Percentiles rank a stretch among this genome's conserved stretches.
Conservation (phyloP, 1,284 basidiomycete species). For the Irpex lacteus region DNA sequence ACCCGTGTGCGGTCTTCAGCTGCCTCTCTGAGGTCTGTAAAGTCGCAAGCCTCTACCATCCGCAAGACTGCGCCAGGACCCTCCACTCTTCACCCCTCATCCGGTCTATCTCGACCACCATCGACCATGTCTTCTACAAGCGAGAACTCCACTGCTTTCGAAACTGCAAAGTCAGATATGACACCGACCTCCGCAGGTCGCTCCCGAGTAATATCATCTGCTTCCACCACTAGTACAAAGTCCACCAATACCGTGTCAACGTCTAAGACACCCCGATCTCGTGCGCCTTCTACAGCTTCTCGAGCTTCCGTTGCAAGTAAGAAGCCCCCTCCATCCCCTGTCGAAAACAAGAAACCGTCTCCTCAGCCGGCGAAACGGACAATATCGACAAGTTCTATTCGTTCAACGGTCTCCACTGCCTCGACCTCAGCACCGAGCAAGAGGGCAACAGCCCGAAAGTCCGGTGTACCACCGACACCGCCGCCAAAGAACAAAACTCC, state of each 20-base stretch:
- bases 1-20: slow-evolving; percentile 34
- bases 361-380: slow-evolving; percentile 7
- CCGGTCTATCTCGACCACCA: slow-evolving; percentile 35
- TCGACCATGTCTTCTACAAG: slow-evolving; percentile 48
- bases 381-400: slow-evolving; percentile 26
- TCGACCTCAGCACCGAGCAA: slow-evolving; percentile 37
- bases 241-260: slow-evolving; percentile 27
- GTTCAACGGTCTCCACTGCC: slow-evolving; percentile 37
- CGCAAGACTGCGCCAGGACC: slow-evolving; percentile 28
- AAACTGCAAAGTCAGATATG: slow-evolving; percentile 49
- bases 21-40: slow-evolving; percentile 32
- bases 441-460: slow-evolving; percentile 8
- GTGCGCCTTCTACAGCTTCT: slow-evolving; percentile 9
- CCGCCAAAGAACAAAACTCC: slow-evolving; percentile 8
- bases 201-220: slow-evolving; percentile 40
- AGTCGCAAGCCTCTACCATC: slow-evolving; percentile 40
- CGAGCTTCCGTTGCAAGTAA: slow-evolving; percentile 8
- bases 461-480: slow-evolving; percentile 8
- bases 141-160: slow-evolving; percentile 52
- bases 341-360: slow-evolving; percentile 8
- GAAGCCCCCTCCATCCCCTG: slow-evolving; percentile 13
- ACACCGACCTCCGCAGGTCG: slow-evolving; percentile 33
- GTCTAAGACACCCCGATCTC: slow-evolving; percentile 18
- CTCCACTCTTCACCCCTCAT: slow-evolving; percentile 27
- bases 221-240: slow-evolving; percentile 38